Evolutionary conservation across 208 protist species (phyloP).

Genomic region (Trypanosoma caninum): DNA sequence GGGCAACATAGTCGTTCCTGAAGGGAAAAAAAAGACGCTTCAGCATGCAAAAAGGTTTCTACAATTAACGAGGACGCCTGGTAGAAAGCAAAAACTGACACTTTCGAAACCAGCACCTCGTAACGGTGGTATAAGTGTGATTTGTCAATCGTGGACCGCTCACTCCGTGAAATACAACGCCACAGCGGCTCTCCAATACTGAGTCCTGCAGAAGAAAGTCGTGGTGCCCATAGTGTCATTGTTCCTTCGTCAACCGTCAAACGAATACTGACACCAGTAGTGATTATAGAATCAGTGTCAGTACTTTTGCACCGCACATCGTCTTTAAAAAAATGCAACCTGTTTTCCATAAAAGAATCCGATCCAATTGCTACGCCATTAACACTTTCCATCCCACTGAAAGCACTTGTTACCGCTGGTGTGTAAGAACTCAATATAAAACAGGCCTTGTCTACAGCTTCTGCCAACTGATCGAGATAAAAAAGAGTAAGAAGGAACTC

Average conservation of each 20-base stretch:
- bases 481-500: conserved; percentile 23
- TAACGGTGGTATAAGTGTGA: conserved; percentile 23
- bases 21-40: conserved; percentile 13
- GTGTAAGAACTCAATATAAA: background rate
- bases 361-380: background rate
- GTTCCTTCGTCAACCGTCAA: conserved; percentile 11
- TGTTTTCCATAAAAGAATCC: conserved; percentile 6
- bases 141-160: conserved; percentile 10
- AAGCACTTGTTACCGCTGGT: background rate
- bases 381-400: background rate
- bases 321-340: background rate
- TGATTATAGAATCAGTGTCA: background rate
- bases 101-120: conserved; percentile 16
- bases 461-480: conserved; percentile 18
- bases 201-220: conserved; percentile 52
- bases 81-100: conserved; percentile 19
- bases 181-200: conserved; percentile 52
- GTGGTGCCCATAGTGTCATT: conserved; percentile 41
- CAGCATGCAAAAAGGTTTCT: conserved; percentile 8
- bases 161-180: conserved; percentile 36
- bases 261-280: conserved; percentile 16
- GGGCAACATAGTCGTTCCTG: conserved; percentile 15
- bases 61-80: conserved; percentile 3
- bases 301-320: background rate
- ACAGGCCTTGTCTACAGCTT: conserved; percentile 12